These are phyloP conservation scores for Cucumis hystrix DNA, from an alignment of 306 rosid genomes.

Conservation along the genomic window DNA sequence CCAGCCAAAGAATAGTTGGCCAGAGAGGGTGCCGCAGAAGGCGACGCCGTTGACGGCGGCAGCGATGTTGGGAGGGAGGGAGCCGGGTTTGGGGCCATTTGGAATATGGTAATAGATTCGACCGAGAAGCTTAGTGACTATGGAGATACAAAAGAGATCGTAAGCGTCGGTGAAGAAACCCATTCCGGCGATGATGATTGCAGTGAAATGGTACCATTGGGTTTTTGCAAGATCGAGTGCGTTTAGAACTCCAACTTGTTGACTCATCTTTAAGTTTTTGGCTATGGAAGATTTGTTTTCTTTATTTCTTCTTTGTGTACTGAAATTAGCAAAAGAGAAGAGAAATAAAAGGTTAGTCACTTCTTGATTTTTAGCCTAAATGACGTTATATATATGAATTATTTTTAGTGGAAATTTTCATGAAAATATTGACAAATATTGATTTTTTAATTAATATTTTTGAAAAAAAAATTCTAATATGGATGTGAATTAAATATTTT, in stretches of 20 bases:
- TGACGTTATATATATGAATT: too few species aligned
- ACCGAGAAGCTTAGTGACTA: constrained; percentile 64
- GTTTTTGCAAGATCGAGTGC: constrained; percentile 79
- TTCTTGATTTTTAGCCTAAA: too few species aligned
- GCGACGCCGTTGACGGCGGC: constrained; percentile 10
- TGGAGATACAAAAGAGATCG: constrained; percentile 78
- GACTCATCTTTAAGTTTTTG: neutral
- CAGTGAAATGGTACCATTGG: constrained; percentile 81
- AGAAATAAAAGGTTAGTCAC: too few species aligned
- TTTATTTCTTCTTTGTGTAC: neutral
- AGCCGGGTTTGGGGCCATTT: neutral
- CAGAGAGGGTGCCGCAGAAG: constrained; percentile 12
- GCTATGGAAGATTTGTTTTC: neutral
- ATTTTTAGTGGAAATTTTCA: too few species aligned
- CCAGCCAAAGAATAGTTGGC: constrained; percentile 20
- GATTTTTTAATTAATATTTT: too few species aligned
- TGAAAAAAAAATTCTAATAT: too few species aligned
- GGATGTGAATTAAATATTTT: too few species aligned
- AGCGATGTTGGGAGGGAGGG: constrained; percentile 1
- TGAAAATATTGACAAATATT: too few species aligned
- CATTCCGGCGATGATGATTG: constrained; percentile 92
- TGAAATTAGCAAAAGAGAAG: neutral
- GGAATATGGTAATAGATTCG: constrained; percentile 33
- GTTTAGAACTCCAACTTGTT: constrained; percentile 50
- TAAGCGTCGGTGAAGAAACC: constrained; percentile 93